Percentiles rank a stretch among this genome's conserved stretches.
Conservation (phyloP, 257 asterid species). For the Parsonsia alboflavescens region DNA sequence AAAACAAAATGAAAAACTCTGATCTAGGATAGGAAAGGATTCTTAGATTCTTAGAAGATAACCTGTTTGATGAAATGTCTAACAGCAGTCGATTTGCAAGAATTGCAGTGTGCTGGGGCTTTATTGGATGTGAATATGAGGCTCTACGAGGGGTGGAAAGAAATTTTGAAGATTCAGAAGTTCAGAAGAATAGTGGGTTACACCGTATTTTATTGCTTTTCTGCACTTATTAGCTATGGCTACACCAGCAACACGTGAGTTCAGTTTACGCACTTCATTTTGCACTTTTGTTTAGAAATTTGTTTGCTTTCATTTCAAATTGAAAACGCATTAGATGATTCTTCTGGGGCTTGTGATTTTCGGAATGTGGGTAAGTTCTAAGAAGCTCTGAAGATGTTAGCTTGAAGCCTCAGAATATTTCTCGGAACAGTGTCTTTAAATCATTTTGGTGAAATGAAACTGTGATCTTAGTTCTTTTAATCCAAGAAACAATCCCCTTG, state of each 20-base stretch:
- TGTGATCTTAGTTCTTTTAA: neutral
- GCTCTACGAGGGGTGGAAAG: constrained; percentile 52
- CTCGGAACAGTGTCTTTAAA: neutral
- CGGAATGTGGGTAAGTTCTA: neutral
- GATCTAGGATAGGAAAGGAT: neutral
- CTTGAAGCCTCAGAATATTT: neutral
- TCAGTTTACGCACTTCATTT: neutral
- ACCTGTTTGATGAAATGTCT: constrained; percentile 41
- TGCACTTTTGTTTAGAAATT: neutral
- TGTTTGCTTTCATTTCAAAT: neutral
- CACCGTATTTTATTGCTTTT: constrained; percentile 68
- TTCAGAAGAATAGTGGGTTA: constrained; percentile 75
- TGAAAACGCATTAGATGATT: neutral
- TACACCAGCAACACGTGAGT: constrained; percentile 89
- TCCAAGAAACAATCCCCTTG: neutral
- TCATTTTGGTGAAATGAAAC: neutral
- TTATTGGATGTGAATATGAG: constrained; percentile 24
- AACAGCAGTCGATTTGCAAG: constrained; percentile 15
- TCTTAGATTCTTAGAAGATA: neutral
- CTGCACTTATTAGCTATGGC: constrained; percentile 54
- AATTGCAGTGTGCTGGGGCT: neutral
- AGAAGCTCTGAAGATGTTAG: neutral
- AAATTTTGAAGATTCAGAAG: constrained; percentile 80
- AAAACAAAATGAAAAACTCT: neutral
- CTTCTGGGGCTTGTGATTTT: constrained; percentile 3